Evolutionary conservation across 1,284 basidiomycete species (phyloP), one percentile per base, ranked within the genome.

Genomic region (Fomes fomentarius): DNA sequence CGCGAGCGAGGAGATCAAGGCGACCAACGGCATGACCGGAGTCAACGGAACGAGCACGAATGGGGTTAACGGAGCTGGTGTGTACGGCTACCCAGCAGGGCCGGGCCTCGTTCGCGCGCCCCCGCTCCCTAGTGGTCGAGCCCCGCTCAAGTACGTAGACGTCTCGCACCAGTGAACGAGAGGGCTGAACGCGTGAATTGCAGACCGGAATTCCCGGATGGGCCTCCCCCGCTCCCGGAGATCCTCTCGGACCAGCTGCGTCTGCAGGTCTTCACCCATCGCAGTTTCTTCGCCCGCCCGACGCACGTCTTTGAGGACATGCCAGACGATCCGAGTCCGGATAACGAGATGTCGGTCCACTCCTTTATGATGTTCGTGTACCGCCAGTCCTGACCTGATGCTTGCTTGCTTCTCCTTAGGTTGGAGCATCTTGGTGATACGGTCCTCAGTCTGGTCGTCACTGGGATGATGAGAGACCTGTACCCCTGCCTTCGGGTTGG

Each of bases 301-400:
- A 84, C 81, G 9, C 82, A 87, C 60, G 72, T 89, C 25, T 91
- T 91, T 60, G 89, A 91, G 66, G 89, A 91, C 68, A 75, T 73
- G 28, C 79, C 76, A 0, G 74, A 81, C 49, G 88, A 91, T 67
- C 83, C 79, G 3, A 85, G 85, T 49, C 89, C 87, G 10, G 89
- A 91, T 64, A 90, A 91, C 59, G 89, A 91, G 72, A 85, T 82
- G 89, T 89, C 54, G 62, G 74, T 71, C 12, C 37, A 22, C 21
- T 34, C 19, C 34, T 21, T 7, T 14, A 26, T n/a, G 14, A 17
- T 24, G 28, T 24, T 30, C 21, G 12, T 28, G 14, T 31, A 25
- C 37, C 28, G 7, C 28, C 28, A 12, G 28, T 4, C 11, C 21
- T 17, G 6, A 4, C 14, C 22, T 12, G 19, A 11, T 14, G 21